phyloP scores from a whole-genome alignment of 345 rosid species.

The Ceriops decandra region DNA sequence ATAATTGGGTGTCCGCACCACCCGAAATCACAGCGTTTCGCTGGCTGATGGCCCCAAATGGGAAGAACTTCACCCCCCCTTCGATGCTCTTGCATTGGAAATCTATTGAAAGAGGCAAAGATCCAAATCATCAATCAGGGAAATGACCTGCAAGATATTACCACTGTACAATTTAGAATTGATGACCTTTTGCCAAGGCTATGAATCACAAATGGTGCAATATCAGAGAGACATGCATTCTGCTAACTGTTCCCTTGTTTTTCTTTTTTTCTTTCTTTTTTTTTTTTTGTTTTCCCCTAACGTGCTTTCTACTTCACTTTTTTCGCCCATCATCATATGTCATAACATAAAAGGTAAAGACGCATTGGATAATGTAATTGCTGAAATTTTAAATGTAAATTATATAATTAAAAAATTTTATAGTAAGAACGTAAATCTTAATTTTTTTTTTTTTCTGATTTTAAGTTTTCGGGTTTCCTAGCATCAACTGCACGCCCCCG shows the following conservation, averaged over 20 bases:
- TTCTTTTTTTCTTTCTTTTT: not conserved
- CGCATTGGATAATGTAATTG: conserved; percentile 21
- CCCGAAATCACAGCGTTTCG: not conserved
- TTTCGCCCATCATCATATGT: not conserved
- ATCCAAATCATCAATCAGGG: not conserved
- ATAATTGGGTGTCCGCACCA: not conserved
- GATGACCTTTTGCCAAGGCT: not conserved
- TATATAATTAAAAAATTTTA: too few relatives aligned
- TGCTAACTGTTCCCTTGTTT: not conserved
- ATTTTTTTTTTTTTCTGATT: too few relatives aligned
- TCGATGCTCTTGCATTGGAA: not conserved
- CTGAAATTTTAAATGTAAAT: too few relatives aligned
- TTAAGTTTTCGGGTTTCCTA: too few relatives aligned
- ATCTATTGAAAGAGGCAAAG: not conserved
- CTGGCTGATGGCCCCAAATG: conserved; percentile 5
- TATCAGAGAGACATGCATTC: not conserved
- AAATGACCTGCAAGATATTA: not conserved
- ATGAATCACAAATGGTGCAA: not conserved
- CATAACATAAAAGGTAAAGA: not conserved
- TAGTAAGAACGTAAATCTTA: too few relatives aligned
- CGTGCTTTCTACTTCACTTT: not conserved
- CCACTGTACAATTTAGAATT: not conserved
- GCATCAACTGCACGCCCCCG: too few relatives aligned
- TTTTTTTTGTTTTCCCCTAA: not conserved
- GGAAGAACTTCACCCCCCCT: not conserved